Evolutionary conservation across 1,284 basidiomycete genomes (phyloP), one percentile per base, ranked within the genome.

Genomic region (Pseudozyma pruni): DNA sequence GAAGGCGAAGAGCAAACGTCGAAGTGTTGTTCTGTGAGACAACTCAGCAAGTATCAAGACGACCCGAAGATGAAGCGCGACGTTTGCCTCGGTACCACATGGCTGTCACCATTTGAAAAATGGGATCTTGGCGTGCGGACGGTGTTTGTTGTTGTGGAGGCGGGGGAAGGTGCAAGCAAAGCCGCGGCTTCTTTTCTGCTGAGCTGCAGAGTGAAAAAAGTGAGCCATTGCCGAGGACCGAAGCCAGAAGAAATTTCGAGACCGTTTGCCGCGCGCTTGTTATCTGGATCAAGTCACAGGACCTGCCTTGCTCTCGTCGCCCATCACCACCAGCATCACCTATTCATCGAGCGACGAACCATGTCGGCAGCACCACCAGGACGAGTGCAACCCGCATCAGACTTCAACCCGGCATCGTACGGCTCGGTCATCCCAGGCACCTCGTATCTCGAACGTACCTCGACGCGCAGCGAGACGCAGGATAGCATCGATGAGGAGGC

Each of bases 291-390:
- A 19, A 35, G 5, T 35, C 23, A 33, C 31, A 19, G 9, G 16
- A 7, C 23, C 23, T 19, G 17, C 29, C 5, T 38, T 14, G 9
- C 35, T 17, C 22, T 9, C 20, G 34, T 17, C 41, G n/a, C 5
- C 23, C 23, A 33, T n/a, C 25, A 37, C 25, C 41, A 48, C 20
- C 40, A 44, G 11, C 16, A 27, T 40, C 41, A 16, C 31, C 39
- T 20, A n/a, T 6, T 25, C 14, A 13, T 13, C 27, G 10, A 9
- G 3, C 17, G n/a, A 29, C 25, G n/a, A 29, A 58, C n/a, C 27
- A 67, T 60, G 57, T 60, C 63, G 20, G 64, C 58, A 37, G 64
- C 64, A 20, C 64, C 64, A 35, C 54, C 58, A 17, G 64, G 64
- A 25, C 39, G 64, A 32, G 54, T 68, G 19, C 64, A 68, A 29